Conservation (phyloP, 345 rosid species). For the Eucalyptus brandiana region DNA sequence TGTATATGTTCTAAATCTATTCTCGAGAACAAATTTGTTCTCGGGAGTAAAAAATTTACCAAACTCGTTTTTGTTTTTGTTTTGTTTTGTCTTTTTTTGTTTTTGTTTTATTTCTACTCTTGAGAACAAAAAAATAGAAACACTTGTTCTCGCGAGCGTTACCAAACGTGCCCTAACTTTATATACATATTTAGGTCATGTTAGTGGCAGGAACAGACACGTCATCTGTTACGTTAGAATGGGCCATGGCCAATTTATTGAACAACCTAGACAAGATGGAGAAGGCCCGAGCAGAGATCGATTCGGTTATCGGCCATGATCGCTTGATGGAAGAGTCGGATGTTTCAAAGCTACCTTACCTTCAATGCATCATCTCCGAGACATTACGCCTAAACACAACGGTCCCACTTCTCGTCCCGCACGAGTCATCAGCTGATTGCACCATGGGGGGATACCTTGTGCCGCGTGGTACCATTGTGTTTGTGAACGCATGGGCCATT, state of each 20-base stretch:
- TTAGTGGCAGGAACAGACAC: slow-evolving; percentile 30
- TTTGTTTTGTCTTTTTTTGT: fast-evolving
- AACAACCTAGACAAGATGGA: slow-evolving; percentile 16
- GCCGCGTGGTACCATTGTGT: too few relatives aligned
- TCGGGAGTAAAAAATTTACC: too few relatives aligned
- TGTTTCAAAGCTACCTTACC: slow-evolving; percentile 12
- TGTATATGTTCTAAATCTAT: fast-evolving
- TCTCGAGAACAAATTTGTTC: too few relatives aligned
- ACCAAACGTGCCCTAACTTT: too few relatives aligned
- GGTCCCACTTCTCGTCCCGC: too few relatives aligned
- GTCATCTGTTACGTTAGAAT: slow-evolving; percentile 19
- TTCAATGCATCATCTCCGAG: slow-evolving; percentile 24
- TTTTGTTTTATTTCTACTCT: too few relatives aligned
- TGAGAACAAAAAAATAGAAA: too few relatives aligned
- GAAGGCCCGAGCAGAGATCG: slow-evolving; percentile 20
- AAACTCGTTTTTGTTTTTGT: too few relatives aligned
- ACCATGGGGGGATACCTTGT: too few relatives aligned
- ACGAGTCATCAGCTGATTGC: too few relatives aligned
- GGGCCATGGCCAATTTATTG: slow-evolving; percentile 30
- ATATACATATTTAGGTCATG: not conserved
- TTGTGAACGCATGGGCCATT: too few relatives aligned
- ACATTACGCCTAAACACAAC: not conserved
- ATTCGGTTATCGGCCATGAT: slow-evolving; percentile 6
- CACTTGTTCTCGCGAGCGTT: fast-evolving
- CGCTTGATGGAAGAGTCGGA: slow-evolving; percentile 16